Percentiles rank a stretch among this genome's conserved stretches.
Conservation (phyloP, 139 green algal species). For the Tetraselmis striata region DNA sequence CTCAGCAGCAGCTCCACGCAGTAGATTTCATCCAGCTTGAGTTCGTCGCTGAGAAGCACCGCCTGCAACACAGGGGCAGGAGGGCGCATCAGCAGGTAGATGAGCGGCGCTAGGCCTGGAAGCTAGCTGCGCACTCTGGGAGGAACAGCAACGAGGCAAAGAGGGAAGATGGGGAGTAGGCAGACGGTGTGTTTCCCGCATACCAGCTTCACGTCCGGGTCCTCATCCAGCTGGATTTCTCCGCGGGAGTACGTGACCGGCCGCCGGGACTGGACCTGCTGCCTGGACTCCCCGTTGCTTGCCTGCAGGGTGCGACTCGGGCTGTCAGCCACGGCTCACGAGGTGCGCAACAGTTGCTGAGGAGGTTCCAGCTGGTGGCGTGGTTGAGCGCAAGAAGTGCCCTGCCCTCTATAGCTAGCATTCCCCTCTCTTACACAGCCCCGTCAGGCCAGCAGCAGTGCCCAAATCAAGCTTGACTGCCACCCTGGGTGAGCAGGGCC, state of each 20-base stretch:
- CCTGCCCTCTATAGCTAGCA: neutral
- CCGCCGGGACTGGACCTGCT: conserved; percentile 36
- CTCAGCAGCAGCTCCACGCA: conserved; percentile 49
- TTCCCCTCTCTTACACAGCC: no score
- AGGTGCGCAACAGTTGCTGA: neutral
- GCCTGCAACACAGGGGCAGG: conserved; percentile 25
- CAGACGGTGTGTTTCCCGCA: neutral
- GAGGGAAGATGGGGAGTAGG: neutral
- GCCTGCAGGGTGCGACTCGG: conserved; percentile 23
- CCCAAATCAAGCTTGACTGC: no score
- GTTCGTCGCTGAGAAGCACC: conserved; percentile 48
- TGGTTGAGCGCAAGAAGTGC: neutral
- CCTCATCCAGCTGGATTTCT: conserved; percentile 47
- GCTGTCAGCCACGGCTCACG: neutral
- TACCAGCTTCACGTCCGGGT: conserved; percentile 53
- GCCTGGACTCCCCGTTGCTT: conserved; percentile 34
- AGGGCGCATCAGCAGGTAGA: neutral
- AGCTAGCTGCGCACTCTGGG: neutral
- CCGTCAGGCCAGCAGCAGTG: no score
- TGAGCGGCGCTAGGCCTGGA: neutral
- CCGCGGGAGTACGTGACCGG: conserved; percentile 39
- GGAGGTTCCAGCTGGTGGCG: neutral
- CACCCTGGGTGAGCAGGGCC: no score
- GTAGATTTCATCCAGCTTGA: conserved; percentile 58
- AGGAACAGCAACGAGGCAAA: neutral